Conservation (phyloP, 1,139 yeast genomes). For the Yamadazyma conglobata region DNA sequence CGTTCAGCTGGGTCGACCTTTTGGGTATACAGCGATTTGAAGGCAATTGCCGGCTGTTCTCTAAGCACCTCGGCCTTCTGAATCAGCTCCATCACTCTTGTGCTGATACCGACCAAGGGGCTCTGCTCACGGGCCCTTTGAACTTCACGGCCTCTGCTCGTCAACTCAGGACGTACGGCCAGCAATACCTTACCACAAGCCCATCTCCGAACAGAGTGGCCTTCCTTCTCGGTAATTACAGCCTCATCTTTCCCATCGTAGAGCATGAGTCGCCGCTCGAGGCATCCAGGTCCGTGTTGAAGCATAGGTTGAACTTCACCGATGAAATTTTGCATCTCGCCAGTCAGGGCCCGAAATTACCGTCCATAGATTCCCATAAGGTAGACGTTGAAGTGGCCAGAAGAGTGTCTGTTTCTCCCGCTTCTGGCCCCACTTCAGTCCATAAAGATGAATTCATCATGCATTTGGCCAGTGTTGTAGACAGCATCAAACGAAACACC, state of each 20-base stretch:
- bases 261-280: no score
- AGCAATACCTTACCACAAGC: conserved; percentile 2
- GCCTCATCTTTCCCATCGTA: conserved; percentile 4
- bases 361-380: no score
- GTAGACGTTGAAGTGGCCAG: no score
- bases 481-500: no score
- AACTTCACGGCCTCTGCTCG: conserved; percentile 5
- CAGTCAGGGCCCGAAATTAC: no score
- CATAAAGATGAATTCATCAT: conserved; percentile 3
- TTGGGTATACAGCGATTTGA: not conserved
- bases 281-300: no score
- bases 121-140: no score
- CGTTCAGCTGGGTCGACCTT: conserved; percentile 1
- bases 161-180: conserved; percentile 1
- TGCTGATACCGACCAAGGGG: no score
- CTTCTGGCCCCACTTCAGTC: not conserved
- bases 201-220: conserved; percentile 5
- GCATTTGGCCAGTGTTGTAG: not conserved
- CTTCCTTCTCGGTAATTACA: conserved; percentile 2
- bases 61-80: not conserved
- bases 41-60: not conserved
- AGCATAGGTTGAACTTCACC: no score
- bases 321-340: no score
- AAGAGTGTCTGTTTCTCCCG: no score
- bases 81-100: no score